Percentiles rank a stretch among this genome's conserved stretches.
These are phyloP conservation scores for Hypericum perforatum DNA, from an alignment of 345 rosid genomes.

Conservation along the genomic window DNA sequence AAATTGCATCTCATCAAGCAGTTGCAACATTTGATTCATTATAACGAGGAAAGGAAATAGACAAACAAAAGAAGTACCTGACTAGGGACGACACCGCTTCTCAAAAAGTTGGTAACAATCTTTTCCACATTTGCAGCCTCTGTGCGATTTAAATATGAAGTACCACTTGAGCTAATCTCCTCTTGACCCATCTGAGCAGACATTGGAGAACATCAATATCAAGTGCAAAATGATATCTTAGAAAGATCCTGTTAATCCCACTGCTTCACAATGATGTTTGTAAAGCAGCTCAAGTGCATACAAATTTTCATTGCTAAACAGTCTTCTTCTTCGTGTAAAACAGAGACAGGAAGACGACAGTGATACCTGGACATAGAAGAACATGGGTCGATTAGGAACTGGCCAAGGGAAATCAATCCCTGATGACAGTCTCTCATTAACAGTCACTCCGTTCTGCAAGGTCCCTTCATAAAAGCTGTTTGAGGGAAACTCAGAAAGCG, in stretches of 20 bases:
- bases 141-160: constrained; percentile 93
- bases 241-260: too few species aligned
- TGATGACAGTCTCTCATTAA: constrained; percentile 86
- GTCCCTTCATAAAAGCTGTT: constrained; percentile 99
- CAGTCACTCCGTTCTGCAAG: constrained; percentile 95
- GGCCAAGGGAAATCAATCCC: constrained; percentile 99
- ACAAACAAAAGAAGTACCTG: constrained; percentile 38
- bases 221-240: constrained; percentile 2
- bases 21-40: neutral
- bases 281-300: neutral
- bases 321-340: neutral
- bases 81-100: constrained; percentile 93
- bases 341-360: neutral
- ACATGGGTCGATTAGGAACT: constrained; percentile 96
- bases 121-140: constrained; percentile 99
- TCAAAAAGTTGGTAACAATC: constrained; percentile 93
- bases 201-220: constrained; percentile 1
- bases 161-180: constrained; percentile 98
- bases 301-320: neutral
- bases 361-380: constrained; percentile 92
- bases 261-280: too few species aligned
- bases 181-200: constrained; percentile 91
- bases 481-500: constrained; percentile 94
- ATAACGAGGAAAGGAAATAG: neutral
- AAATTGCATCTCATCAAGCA: constrained; percentile 7